phyloP scores from a whole-genome alignment of 1,139 yeast genomes.

The Zygoascus hellenicus region DNA sequence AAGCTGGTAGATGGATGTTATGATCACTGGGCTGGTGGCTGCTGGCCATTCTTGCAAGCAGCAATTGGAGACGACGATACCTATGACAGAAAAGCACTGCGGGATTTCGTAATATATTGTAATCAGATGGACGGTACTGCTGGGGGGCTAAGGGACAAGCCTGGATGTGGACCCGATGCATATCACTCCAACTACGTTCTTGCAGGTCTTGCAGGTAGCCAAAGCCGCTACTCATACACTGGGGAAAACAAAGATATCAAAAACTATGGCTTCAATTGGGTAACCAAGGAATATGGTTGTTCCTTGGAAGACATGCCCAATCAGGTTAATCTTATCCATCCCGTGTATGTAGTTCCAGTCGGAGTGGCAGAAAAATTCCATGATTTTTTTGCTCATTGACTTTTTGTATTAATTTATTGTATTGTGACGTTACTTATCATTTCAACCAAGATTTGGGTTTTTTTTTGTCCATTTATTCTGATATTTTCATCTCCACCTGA shows the following conservation, averaged over 20 bases:
- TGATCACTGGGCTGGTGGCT: conserved; percentile 91
- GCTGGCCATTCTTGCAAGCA: conserved; percentile 58
- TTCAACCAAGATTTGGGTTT: background rate
- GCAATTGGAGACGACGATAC: conserved; percentile 24
- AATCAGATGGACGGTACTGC: conserved; percentile 48
- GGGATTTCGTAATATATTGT: conserved; percentile 64
- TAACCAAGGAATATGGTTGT: conserved; percentile 17
- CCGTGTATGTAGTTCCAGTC: conserved; percentile 59
- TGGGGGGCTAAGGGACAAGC: conserved; percentile 88
- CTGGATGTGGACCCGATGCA: conserved; percentile 72
- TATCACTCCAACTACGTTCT: conserved; percentile 88
- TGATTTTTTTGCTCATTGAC: conserved; percentile 12
- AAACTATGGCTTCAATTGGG: conserved; percentile 29
- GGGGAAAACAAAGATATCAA: conserved; percentile 23
- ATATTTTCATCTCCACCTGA: too few relatives aligned
- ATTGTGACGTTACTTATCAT: background rate
- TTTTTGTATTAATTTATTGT: background rate
- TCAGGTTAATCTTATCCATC: conserved; percentile 43
- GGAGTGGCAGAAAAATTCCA: conserved; percentile 32
- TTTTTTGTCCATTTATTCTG: too few relatives aligned
- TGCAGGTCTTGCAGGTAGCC: conserved; percentile 60
- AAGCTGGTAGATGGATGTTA: conserved; percentile 96
- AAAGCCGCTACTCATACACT: conserved; percentile 49
- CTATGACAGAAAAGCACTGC: conserved; percentile 51
- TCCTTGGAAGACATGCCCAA: conserved; percentile 21